phyloP scores from a whole-genome alignment of 495 filamentous ascomycete genomes.

The Lophiostoma macrostomum region DNA sequence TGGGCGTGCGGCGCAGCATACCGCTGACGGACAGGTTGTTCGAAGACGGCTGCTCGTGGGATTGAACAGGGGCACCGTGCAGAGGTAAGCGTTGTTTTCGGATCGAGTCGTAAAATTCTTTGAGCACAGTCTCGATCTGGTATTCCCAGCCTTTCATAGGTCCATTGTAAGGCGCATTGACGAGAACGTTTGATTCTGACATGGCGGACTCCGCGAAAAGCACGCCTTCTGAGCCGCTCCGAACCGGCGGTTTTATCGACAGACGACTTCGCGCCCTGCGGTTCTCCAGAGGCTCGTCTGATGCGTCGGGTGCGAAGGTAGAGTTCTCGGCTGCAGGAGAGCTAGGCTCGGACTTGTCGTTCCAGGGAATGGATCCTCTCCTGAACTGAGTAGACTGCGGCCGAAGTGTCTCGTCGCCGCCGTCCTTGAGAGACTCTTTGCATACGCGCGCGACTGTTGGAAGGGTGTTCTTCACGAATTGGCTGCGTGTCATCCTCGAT shows the following conservation, averaged over 20 bases:
- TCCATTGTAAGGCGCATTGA: constrained; percentile 75
- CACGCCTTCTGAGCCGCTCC: constrained; percentile 38
- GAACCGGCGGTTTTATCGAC: constrained; percentile 36
- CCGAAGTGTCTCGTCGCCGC: constrained; percentile 60
- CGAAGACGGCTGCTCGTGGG: constrained; percentile 39
- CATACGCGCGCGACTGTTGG: constrained; percentile 78
- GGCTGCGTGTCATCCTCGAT: constrained; percentile 87
- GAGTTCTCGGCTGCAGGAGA: constrained; percentile 37
- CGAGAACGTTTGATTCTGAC: constrained; percentile 57
- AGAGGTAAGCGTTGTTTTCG: constrained; percentile 80
- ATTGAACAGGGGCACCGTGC: constrained; percentile 54
- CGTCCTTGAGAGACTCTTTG: constrained; percentile 64
- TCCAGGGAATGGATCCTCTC: constrained; percentile 38
- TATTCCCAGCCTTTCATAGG: constrained; percentile 79
- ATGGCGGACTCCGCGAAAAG: constrained; percentile 36
- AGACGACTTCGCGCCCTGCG: constrained; percentile 36
- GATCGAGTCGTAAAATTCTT: constrained; percentile 88
- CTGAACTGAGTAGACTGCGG: constrained; percentile 47
- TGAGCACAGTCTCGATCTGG: constrained; percentile 83
- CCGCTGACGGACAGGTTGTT: constrained; percentile 49
- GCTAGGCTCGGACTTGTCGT: constrained; percentile 37
- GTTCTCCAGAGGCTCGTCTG: constrained; percentile 36
- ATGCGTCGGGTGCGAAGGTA: constrained; percentile 22
- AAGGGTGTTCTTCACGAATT: constrained; percentile 96
- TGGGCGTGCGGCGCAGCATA: constrained; percentile 80